Evolutionary conservation across 1,139 yeast genomes (phyloP).

Genomic region (Candida tetrigidarum): DNA sequence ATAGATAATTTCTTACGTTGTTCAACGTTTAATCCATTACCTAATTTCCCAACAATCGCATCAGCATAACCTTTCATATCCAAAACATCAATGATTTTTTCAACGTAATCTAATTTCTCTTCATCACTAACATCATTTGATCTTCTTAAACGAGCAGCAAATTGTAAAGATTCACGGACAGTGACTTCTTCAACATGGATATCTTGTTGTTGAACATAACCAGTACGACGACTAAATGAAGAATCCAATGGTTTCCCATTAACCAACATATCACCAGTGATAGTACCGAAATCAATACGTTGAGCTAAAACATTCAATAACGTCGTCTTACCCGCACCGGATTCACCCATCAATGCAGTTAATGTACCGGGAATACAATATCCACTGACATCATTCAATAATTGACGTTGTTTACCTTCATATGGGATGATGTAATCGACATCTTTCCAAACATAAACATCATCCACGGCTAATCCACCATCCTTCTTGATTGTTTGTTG

Average conservation of each 20-base stretch:
- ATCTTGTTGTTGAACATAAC: slow-evolving; percentile 71
- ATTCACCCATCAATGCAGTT: slow-evolving; percentile 75
- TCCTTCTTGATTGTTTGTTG: no score
- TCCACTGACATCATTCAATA: slow-evolving; percentile 62
- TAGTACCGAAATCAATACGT: slow-evolving; percentile 59
- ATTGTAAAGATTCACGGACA: slow-evolving; percentile 62
- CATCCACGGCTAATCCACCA: slow-evolving; percentile 29
- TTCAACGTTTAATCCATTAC: slow-evolving; percentile 66
- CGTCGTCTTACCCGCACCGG: slow-evolving; percentile 75
- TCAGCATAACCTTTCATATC: slow-evolving; percentile 69
- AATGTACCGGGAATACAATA: slow-evolving; percentile 69
- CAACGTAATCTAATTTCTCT: slow-evolving; percentile 58
- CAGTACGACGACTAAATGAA: slow-evolving; percentile 61
- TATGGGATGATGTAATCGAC: slow-evolving; percentile 45
- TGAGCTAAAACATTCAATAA: slow-evolving; percentile 62
- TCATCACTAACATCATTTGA: slow-evolving; percentile 38
- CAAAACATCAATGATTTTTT: slow-evolving; percentile 55
- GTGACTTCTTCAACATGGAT: slow-evolving; percentile 60
- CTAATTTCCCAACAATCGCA: slow-evolving; percentile 60
- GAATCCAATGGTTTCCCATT: slow-evolving; percentile 58
- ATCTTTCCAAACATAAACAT: slow-evolving; percentile 48
- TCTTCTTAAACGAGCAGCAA: slow-evolving; percentile 65
- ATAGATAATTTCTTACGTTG: slow-evolving; percentile 69
- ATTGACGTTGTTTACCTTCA: slow-evolving; percentile 46
- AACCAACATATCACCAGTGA: slow-evolving; percentile 67